Percentiles rank a stretch among this genome's conserved stretches.
These are phyloP conservation scores for Fonsecaea pedrosoi DNA, from an alignment of 2,329 filamentous ascomycete species.

Conservation along the genomic window DNA sequence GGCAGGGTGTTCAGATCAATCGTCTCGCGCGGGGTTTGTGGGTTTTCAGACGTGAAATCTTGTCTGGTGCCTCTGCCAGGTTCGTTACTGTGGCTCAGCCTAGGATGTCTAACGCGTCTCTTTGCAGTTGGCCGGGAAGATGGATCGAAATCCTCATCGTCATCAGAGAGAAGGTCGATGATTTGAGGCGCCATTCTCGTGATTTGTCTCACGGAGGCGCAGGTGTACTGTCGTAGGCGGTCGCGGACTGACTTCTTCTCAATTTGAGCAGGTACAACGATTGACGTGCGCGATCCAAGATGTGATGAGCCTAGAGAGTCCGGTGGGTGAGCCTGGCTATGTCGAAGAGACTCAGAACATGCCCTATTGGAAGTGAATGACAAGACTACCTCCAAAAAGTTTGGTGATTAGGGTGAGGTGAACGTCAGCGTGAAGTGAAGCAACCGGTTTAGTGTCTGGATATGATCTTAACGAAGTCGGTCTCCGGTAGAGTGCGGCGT, in stretches of 20 bases:
- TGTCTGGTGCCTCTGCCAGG: background rate
- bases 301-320: background rate
- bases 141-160: constrained; percentile 4
- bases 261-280: background rate
- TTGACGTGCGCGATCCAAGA: background rate
- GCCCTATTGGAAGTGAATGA: background rate
- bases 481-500: background rate
- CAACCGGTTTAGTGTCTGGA: too few relatives aligned
- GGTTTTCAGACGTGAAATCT: background rate
- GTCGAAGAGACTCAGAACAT: background rate
- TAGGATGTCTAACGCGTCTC: background rate
- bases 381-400: background rate
- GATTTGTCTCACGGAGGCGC: background rate
- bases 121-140: background rate
- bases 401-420: background rate
- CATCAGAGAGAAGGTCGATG: constrained; percentile 17
- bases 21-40: background rate
- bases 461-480: background rate
- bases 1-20: background rate
- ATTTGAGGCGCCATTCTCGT: constrained; percentile 13
- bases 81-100: background rate
- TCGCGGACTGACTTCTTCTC: background rate
- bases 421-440: background rate
- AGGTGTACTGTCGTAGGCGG: background rate
- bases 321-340: background rate